Evolutionary conservation across 1,139 yeast genomes (phyloP), one percentile per base, ranked within the genome.

Genomic region (Suhomyces guaymorum): DNA sequence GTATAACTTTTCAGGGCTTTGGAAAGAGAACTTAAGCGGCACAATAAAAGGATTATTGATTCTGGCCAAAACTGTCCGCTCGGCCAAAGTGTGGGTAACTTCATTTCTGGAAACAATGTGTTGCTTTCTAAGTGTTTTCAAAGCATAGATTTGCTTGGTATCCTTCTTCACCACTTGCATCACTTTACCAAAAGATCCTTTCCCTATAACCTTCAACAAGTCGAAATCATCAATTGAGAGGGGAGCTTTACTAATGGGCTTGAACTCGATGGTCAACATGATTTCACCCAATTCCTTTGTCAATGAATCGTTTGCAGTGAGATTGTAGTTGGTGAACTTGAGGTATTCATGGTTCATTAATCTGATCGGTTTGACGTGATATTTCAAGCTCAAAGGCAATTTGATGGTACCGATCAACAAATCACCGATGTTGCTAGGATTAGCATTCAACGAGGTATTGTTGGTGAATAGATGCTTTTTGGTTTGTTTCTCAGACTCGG

Each of bases 81-180:
- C 98, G 0, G 97, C 97, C 36, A 92, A 65, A 0, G 98, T 94
- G 60, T 94, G 98, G 9, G 92, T 88, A 16, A 92, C 97, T 63
- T 94, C 98, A 65, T 89, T 81, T 54, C 95, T 79, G 12, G 95
- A 85, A 20, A 92, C 95, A 49, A 92, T 88, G 56, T 92, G 96
- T 16, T 95, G 89, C 57, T 92, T 92, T 49, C 97, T 75, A 46
- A 92, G 80, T 1, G 97, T 89, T 58, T 92, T 92, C 57, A 92
- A 70, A 3, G 98, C 98, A 59, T 92, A 92, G 24, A 92, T 82
- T 56, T 90, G 95, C 46, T 84, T 84, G 8, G 98, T 92, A 61
- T 92, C 97, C 50, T 86, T 86, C 64, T 92, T 92, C 41, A 89
- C 81, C 28, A 92, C 98, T 62, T 92, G 98, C 97, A 92, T 92